Evolutionary conservation across 345 rosid genomes (phyloP).

Genomic region (Salix exigua): DNA sequence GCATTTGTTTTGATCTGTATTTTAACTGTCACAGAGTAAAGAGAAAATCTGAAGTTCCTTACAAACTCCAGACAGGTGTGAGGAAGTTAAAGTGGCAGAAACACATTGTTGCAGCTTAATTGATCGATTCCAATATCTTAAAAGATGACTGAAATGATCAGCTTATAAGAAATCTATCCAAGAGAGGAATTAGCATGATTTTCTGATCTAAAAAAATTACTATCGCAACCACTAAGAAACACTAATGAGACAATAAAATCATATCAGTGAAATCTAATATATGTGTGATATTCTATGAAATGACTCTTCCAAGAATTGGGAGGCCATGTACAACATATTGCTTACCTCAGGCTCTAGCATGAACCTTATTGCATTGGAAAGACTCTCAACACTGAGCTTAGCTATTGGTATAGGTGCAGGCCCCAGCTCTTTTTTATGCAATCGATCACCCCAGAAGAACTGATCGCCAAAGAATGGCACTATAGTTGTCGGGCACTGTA

Average conservation of each 20-base stretch:
- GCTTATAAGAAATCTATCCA: background rate
- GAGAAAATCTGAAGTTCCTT: background rate
- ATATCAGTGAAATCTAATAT: background rate
- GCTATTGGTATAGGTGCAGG: slow-evolving; percentile 83
- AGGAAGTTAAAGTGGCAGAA: background rate
- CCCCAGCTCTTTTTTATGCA: slow-evolving; percentile 67
- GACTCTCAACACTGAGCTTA: slow-evolving; percentile 71
- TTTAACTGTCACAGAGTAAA: background rate
- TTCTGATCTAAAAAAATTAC: background rate
- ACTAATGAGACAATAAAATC: background rate
- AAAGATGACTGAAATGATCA: background rate
- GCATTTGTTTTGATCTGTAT: background rate
- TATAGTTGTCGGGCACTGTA: slow-evolving; percentile 92
- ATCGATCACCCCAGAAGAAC: slow-evolving; percentile 94
- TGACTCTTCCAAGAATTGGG: background rate
- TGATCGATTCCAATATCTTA: background rate
- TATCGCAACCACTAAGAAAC: background rate
- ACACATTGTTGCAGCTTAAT: background rate
- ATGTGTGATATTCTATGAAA: background rate
- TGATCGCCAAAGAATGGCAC: slow-evolving; percentile 99
- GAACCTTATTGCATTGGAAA: slow-evolving; percentile 67
- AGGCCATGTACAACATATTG: background rate
- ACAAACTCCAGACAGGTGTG: no score
- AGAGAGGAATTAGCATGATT: background rate
- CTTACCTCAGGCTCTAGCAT: slow-evolving; percentile 94